Base-by-base conservation (phyloP, 805 yeast genomes). In the Grigorovia yakushimaensis region DNA sequence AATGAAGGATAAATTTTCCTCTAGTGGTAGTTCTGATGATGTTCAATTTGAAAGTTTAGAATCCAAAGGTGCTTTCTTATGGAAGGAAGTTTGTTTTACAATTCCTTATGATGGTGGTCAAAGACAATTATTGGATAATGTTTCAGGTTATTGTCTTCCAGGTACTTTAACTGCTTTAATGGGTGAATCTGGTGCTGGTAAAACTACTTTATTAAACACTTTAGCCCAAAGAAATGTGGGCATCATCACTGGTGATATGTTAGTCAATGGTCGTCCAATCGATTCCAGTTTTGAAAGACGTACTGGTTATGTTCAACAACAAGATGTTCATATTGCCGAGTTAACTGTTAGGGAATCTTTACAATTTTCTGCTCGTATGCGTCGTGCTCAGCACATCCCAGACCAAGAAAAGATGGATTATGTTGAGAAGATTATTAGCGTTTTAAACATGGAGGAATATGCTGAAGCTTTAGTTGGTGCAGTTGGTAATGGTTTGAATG, bases 181-280 rank as follows among this genome's bases (percentile, higher is more conserved):
- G 82, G 84, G 86, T 53, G 80, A 81, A 23, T 78, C 86, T 43
- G 87, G 87, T 63, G 88, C 88, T 47, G 88, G 88, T 69, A 81
- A 81, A 59, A 82, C 88, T 17, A 82, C 88, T 2, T 65, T 81
- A 51, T 69, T 81, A 51, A 82, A 82, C 65, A 78, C 78, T 50
- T 67, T 82, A 55, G 81, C 85, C 21, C 78, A 77, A 57, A 73
- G 88, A 58, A 74, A 78, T 47, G 74, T 81, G 33, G 88, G 88
- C 62, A 75, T 75, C 39, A 78, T 82, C 42, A 72, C 83, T 43
- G 82, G 82, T 58, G 80, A 79, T 53, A 71, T 72, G 66, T 54
- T 76, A 62, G 81, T 80, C 22, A 76, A 79, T 60, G 85, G 85
- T 43, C 66, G 66, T 41, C 70, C 71, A 44, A 65, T 73, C 44